A percentile compares a stretch with the other conserved stretches of the same genome.
Conservation (phyloP, 2,329 filamentous ascomycete genomes). For the Fusarium denticulatum region DNA sequence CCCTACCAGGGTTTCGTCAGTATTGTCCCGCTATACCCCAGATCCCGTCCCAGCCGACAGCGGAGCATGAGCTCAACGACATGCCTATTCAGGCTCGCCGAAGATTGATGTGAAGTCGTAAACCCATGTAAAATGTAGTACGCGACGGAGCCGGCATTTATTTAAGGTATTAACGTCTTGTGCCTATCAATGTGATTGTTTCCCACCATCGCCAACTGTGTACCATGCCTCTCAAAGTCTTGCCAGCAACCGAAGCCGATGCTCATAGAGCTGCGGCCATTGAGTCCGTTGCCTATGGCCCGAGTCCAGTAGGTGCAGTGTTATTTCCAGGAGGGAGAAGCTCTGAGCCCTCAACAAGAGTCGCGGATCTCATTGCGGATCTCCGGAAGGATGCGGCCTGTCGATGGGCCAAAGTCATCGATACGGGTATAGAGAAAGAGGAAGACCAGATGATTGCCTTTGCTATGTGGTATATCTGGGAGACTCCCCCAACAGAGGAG, state of each 20-base stretch:
- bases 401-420: conserved; percentile 51
- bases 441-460: conserved; percentile 49
- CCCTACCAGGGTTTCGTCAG: neutral
- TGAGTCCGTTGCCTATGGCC: conserved; percentile 51
- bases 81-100: conserved; percentile 41
- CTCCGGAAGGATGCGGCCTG: conserved; percentile 42
- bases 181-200: neutral
- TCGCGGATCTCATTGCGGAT: conserved; percentile 31
- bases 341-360: conserved; percentile 34
- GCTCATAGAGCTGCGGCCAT: conserved; percentile 49
- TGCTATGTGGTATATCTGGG: conserved; percentile 50
- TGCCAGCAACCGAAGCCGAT: conserved; percentile 49
- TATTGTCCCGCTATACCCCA: conserved; percentile 11
- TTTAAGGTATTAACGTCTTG: neutral
- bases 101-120: neutral
- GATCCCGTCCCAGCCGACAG: conserved; percentile 21
- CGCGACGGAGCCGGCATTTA: neutral
- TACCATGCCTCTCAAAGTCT: conserved; percentile 52
- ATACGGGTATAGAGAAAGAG: conserved; percentile 43
- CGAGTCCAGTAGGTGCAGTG: conserved; percentile 44
- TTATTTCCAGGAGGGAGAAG: conserved; percentile 47
- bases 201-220: neutral
- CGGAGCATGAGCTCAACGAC: conserved; percentile 10
- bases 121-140: neutral
- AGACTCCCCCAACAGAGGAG: conserved; percentile 28